These are phyloP conservation scores for Rhazya stricta DNA, from an alignment of 257 asterid genomes.

Conservation along the genomic window DNA sequence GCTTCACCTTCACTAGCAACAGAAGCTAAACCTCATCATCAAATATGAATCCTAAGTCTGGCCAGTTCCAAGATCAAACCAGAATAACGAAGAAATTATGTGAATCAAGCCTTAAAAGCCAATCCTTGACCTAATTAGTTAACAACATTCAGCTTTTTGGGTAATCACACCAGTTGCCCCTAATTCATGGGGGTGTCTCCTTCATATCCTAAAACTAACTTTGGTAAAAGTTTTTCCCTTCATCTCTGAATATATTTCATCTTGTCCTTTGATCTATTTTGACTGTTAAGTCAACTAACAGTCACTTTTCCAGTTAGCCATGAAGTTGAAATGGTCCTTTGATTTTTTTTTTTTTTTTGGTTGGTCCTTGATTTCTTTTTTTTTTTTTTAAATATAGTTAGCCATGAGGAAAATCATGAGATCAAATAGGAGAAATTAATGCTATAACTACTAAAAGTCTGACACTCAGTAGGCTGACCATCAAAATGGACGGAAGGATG, in stretches of 20 bases:
- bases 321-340: too few relatives aligned
- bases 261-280: not conserved
- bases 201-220: not conserved
- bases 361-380: too few relatives aligned
- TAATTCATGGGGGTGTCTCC: not conserved
- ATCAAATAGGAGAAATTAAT: too few relatives aligned
- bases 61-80: not conserved
- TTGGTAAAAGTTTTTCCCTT: not conserved
- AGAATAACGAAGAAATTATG: too few relatives aligned
- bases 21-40: not conserved
- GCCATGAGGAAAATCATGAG: not conserved
- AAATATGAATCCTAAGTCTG: not conserved
- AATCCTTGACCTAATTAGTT: not conserved
- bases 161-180: not conserved
- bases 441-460: too few relatives aligned
- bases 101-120: not conserved
- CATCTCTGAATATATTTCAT: not conserved
- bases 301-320: too few relatives aligned
- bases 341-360: too few relatives aligned
- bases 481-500: too few relatives aligned
- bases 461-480: too few relatives aligned
- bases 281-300: not conserved
- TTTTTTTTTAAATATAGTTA: too few relatives aligned
- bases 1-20: not conserved
- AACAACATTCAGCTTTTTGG: not conserved